Percentiles rank a stretch among this genome's conserved stretches.
phyloP scores from a whole-genome alignment of 257 asterid species.

The Gentiana straminea region DNA sequence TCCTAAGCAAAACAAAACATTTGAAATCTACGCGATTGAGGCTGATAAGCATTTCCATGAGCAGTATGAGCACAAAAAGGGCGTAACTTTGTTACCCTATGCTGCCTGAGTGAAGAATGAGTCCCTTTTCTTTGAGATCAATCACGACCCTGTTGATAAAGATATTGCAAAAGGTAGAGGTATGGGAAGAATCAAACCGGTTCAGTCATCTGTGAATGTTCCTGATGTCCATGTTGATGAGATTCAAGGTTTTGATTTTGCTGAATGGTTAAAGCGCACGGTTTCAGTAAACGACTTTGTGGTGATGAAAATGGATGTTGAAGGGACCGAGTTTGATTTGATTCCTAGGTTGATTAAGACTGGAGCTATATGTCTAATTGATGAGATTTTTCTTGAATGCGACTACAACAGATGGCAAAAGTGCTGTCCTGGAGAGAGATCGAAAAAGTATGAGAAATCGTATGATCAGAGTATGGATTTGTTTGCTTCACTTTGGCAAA shows the following conservation, averaged over 20 bases:
- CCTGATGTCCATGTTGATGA: background rate
- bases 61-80: conserved; percentile 12
- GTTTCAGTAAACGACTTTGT: conserved; percentile 9
- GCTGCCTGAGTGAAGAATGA: conserved; percentile 13
- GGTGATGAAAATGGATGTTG: conserved; percentile 20
- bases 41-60: no score
- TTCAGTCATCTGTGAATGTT: background rate
- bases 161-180: conserved; percentile 8
- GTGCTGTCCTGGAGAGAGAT: conserved; percentile 12
- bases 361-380: conserved; percentile 13
- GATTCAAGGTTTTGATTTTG: conserved; percentile 16
- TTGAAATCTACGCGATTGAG: conserved; percentile 16
- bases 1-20: conserved; percentile 11
- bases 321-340: conserved; percentile 17
- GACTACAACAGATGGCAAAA: conserved; percentile 17
- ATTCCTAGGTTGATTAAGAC: conserved; percentile 12
- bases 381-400: conserved; percentile 15
- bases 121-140: conserved; percentile 9
- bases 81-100: conserved; percentile 15
- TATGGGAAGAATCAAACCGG: conserved; percentile 9
- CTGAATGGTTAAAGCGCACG: conserved; percentile 14
- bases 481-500: conserved; percentile 8
- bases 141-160: conserved; percentile 9
- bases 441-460: conserved; percentile 6
- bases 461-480: conserved; percentile 12